Conservation (phyloP, 352 stramenopile genomes). For the Globisporangium cylindrosporum region DNA sequence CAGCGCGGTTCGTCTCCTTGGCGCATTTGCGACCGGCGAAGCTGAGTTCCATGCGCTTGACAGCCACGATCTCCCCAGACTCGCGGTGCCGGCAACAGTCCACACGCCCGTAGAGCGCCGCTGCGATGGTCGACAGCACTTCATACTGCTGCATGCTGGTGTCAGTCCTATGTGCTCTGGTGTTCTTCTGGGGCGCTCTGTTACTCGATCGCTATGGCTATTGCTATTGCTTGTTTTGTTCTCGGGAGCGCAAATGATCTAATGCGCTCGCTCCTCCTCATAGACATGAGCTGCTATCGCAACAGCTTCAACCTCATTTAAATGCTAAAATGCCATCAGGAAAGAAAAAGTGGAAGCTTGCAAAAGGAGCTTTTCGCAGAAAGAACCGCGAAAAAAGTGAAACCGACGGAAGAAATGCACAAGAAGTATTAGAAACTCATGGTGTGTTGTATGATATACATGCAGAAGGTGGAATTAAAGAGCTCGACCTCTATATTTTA, state of each 20-base stretch:
- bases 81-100: conserved; percentile 51
- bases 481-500: neutral
- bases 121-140: conserved; percentile 53
- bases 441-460: neutral
- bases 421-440: neutral
- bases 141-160: conserved; percentile 40
- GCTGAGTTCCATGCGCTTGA: conserved; percentile 79
- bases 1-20: conserved; percentile 39
- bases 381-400: neutral
- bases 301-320: neutral
- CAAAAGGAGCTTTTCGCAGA: neutral
- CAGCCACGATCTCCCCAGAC: conserved; percentile 55
- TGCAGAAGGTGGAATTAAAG: neutral
- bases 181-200: neutral
- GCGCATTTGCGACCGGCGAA: conserved; percentile 46
- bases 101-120: conserved; percentile 72
- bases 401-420: neutral
- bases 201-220: neutral
- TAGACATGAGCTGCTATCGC: neutral
- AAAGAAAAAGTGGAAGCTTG: conserved; percentile 1
- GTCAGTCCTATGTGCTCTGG: neutral
- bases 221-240: neutral
- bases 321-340: neutral
- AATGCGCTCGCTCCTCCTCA: neutral
- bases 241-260: conserved; percentile 1